phyloP scores from a whole-genome alignment of 2,329 filamentous ascomycete genomes.

The Taxawa tesnikishii region DNA sequence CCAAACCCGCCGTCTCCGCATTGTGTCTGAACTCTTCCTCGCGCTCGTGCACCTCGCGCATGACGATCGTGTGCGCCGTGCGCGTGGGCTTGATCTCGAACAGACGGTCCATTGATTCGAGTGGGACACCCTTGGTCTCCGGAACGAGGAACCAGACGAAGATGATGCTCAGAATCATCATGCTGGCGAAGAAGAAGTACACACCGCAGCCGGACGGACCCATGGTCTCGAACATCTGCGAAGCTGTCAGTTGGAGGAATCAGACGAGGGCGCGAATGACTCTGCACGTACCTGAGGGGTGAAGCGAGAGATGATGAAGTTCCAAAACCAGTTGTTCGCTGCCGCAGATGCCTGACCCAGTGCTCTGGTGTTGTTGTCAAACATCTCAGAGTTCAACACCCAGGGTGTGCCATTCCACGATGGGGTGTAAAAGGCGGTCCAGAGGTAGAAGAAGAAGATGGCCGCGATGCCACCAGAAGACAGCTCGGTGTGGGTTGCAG shows the following conservation, averaged over 20 bases:
- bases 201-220: slow-evolving; percentile 24
- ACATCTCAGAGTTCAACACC: slow-evolving; percentile 66
- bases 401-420: slow-evolving; percentile 46
- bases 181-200: slow-evolving; percentile 34
- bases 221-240: slow-evolving; percentile 42
- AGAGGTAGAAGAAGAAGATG: slow-evolving; percentile 63
- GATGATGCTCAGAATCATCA: slow-evolving; percentile 31
- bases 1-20: slow-evolving; percentile 22
- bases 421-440: slow-evolving; percentile 59
- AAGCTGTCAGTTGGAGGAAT: too few species aligned
- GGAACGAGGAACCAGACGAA: slow-evolving; percentile 33
- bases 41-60: slow-evolving; percentile 18
- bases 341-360: slow-evolving; percentile 62
- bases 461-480: slow-evolving; percentile 44
- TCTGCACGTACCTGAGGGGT: too few species aligned
- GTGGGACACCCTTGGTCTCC: slow-evolving; percentile 31
- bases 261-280: too few species aligned
- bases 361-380: slow-evolving; percentile 54
- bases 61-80: slow-evolving; percentile 26
- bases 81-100: slow-evolving; percentile 30
- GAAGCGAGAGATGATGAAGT: slow-evolving; percentile 57
- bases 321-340: slow-evolving; percentile 61
- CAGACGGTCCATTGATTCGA: slow-evolving; percentile 34
- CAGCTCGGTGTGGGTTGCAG: slow-evolving; percentile 18
- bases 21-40: slow-evolving; percentile 31